phyloP scores from a whole-genome alignment of 2,329 filamentous ascomycete genomes.

The Colletotrichum brevisporum region DNA sequence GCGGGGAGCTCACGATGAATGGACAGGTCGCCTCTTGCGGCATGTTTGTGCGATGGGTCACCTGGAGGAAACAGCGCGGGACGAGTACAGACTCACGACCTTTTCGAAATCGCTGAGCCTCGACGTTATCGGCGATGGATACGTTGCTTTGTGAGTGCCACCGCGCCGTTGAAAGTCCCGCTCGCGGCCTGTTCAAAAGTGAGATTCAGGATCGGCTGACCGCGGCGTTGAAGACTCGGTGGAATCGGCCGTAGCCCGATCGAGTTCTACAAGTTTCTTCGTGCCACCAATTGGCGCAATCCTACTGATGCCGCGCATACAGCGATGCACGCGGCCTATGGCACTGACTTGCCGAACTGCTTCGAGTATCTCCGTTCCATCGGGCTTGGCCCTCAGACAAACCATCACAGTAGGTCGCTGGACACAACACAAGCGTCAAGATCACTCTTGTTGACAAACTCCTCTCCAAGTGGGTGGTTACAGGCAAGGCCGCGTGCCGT shows the following conservation, averaged over 20 bases:
- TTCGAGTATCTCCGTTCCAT: constrained; percentile 51
- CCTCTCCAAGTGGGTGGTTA: constrained; percentile 48
- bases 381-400: constrained; percentile 51
- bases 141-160: constrained; percentile 48
- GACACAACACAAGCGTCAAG: constrained; percentile 51
- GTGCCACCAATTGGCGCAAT: constrained; percentile 40
- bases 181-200: neutral
- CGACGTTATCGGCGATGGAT: constrained; percentile 52
- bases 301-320: constrained; percentile 49
- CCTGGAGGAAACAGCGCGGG: constrained; percentile 50
- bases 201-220: neutral
- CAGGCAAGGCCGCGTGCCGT: constrained; percentile 49
- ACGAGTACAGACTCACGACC: constrained; percentile 56
- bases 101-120: constrained; percentile 53
- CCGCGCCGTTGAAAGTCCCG: neutral
- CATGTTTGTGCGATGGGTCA: constrained; percentile 58
- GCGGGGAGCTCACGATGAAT: neutral
- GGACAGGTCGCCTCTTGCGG: constrained; percentile 49
- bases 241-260: constrained; percentile 42
- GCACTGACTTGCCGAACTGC: constrained; percentile 48
- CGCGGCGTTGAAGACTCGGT: neutral
- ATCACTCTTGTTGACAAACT: neutral
- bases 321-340: constrained; percentile 50
- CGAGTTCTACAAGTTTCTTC: constrained; percentile 50
- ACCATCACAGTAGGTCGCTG: constrained; percentile 41